Percentiles rank a stretch among this genome's conserved stretches.
Evolutionary conservation across 1,284 basidiomycete species (phyloP).

Genomic region (Melampsora larici-populina): DNA sequence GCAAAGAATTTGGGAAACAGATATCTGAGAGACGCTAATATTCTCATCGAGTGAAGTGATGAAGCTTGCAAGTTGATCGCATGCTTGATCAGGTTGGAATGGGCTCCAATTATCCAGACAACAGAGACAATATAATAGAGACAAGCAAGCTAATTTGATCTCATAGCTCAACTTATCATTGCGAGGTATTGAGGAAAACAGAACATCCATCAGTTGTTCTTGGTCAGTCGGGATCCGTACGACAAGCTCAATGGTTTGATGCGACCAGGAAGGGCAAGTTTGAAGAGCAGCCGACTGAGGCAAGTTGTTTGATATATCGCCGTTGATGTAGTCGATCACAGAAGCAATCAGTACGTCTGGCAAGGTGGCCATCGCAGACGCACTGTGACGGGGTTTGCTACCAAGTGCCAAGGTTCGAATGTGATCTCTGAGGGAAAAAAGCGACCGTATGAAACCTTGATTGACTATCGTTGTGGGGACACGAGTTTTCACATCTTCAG

Average conservation of each 20-base stretch:
- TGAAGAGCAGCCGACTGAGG: neutral
- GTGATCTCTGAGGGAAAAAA: constrained; percentile 27
- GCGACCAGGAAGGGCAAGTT: neutral
- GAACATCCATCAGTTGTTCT: neutral
- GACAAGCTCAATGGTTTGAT: constrained; percentile 3
- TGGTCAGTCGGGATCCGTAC: neutral
- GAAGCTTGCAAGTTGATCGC: neutral
- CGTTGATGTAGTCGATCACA: constrained; percentile 24
- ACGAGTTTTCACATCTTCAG: too few relatives aligned
- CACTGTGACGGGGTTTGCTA: neutral
- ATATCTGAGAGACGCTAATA: neutral
- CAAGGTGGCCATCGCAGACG: constrained; percentile 23
- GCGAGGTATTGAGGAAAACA: neutral
- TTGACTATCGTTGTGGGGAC: constrained; percentile 2
- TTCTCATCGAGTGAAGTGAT: neutral
- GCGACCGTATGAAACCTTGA: constrained; percentile 11
- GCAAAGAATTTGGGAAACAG: neutral
- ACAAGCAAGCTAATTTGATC: neutral
- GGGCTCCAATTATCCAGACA: neutral
- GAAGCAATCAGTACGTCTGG: constrained; percentile 31
- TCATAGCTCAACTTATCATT: neutral
- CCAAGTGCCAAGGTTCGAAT: constrained; percentile 22
- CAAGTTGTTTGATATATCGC: neutral
- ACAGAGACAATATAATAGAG: neutral
- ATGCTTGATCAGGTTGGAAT: neutral